These are phyloP conservation scores for Calonectria fujianensis DNA, from an alignment of 2,329 filamentous ascomycete genomes.

Conservation along the genomic window DNA sequence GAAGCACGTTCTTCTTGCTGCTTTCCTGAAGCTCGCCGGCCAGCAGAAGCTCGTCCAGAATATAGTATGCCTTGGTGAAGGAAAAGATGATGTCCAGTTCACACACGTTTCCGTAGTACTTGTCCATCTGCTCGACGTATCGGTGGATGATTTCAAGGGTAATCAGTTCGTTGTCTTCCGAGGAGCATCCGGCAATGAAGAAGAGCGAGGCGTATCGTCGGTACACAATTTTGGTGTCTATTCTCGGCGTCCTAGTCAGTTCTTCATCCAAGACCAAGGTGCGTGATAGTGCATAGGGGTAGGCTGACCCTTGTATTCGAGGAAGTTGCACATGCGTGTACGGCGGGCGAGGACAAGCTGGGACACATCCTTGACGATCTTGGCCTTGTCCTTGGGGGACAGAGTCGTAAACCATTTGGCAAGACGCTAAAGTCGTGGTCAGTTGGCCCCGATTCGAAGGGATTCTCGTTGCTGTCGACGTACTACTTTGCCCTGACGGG, in stretches of 20 bases:
- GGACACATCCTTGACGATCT: slow-evolving; percentile 99
- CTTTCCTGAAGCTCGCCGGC: slow-evolving; percentile 99
- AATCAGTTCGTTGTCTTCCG: slow-evolving; percentile 98
- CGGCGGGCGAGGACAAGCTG: slow-evolving; percentile 96
- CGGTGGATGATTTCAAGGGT: slow-evolving; percentile 99
- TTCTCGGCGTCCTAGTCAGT: slow-evolving; percentile 34
- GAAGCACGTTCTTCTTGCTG: slow-evolving; percentile 98
- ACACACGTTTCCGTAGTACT: slow-evolving; percentile 99
- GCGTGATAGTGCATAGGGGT: neutral
- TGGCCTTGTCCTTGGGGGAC: slow-evolving; percentile 98
- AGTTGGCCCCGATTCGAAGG: slow-evolving; percentile 42
- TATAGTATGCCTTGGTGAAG: slow-evolving; percentile 99
- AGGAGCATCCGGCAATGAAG: slow-evolving; percentile 98
- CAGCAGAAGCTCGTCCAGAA: slow-evolving; percentile 95
- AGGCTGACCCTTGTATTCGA: slow-evolving; percentile 94
- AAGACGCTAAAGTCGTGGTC: slow-evolving; percentile 80
- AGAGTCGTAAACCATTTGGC: slow-evolving; percentile 99
- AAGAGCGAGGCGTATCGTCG: slow-evolving; percentile 98
- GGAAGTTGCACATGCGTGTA: slow-evolving; percentile 99
- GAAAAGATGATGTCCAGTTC: slow-evolving; percentile 99
- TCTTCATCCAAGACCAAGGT: slow-evolving; percentile 26
- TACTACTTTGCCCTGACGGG: slow-evolving; percentile 99
- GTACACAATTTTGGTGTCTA: slow-evolving; percentile 99
- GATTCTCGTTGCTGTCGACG: slow-evolving; percentile 61
- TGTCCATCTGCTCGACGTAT: slow-evolving; percentile 99